Evolutionary conservation across 495 filamentous ascomycete genomes (phyloP), one percentile per base, ranked within the genome.

Genomic region (Hypomontagnella submonticulosa): DNA sequence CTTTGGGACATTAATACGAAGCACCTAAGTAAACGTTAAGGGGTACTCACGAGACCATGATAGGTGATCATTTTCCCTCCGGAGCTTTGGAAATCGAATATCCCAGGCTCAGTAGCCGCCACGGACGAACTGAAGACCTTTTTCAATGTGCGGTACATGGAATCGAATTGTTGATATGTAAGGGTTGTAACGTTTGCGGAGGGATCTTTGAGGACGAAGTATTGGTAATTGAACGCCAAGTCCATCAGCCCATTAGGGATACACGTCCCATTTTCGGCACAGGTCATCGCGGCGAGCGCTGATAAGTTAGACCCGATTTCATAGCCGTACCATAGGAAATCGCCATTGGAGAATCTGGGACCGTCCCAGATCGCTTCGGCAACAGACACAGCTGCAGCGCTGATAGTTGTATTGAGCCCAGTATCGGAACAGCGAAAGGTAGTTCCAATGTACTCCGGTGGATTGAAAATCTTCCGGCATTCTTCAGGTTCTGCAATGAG

Each of bases 21-120:
- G 6, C 16, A 43, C 4, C 6, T 43, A 13, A n/a, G 3, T 4
- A n/a, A 18, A 2, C 6, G 12, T 3, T 34, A 63, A 82, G 86
- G 63, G 27, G 5, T n/a, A 63, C 85, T 80, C 63, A 80, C 72
- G 8, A 70, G 19, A 0, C 80, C 81, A 47, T 84, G 80, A 67
- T 71, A 81, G 0, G 69, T 75, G 18, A 84, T 71, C 48, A 83
- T 52, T 57, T 81, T 82, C 9, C 75, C 76, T 0, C 80, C 78
- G 3, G 70, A 41, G 0, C 66, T 36, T 3, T 61, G 64, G 52
- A 84, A 79, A 4, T 30, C 54, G 2, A 64, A 66, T 18, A 84
- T 69, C 67, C 83, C 75, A 0, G 80, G 71, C 34, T 80, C 70
- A 36, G 66, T 38, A 2, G 74, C 72, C 20, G 53, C 60, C 1